A percentile compares a stretch with the other conserved stretches of the same genome.
These are phyloP conservation scores for Gomphus sp. DNA, from an alignment of 1,284 basidiomycete genomes.

Conservation along the genomic window DNA sequence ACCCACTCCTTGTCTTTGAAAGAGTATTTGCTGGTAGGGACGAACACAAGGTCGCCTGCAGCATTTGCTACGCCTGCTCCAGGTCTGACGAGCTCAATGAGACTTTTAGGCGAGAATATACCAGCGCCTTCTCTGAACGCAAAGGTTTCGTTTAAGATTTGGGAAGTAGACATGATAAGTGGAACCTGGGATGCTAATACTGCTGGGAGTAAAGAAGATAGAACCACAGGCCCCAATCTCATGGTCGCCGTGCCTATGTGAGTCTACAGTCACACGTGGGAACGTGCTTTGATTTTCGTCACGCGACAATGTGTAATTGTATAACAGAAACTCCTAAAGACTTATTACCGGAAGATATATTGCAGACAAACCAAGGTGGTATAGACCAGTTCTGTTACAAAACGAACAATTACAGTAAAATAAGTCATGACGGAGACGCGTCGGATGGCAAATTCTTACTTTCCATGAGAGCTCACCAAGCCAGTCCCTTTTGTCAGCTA, in stretches of 20 bases:
- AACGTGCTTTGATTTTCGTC: neutral
- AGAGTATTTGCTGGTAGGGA: slow-evolving; percentile 61
- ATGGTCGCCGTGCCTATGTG: neutral
- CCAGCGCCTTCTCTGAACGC: slow-evolving; percentile 44
- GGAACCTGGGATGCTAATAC: slow-evolving; percentile 4
- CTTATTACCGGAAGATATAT: no score
- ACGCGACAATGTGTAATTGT: neutral
- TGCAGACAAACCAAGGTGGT: no score
- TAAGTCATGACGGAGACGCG: no score
- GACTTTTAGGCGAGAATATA: slow-evolving; percentile 62
- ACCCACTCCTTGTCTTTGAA: slow-evolving; percentile 64
- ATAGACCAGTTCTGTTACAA: no score
- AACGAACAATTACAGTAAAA: no score
- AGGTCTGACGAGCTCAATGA: slow-evolving; percentile 66
- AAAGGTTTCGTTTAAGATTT: slow-evolving; percentile 31
- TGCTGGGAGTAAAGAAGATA: neutral
- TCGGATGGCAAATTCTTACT: slow-evolving; percentile 10
- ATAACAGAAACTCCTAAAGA: no score
- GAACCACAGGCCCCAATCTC: neutral
- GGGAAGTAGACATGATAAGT: slow-evolving; percentile 7
- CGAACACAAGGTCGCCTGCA: slow-evolving; percentile 55
- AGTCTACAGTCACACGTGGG: neutral
- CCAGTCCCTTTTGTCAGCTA: neutral
- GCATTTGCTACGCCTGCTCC: slow-evolving; percentile 55
- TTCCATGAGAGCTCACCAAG: slow-evolving; percentile 12